These are phyloP conservation scores for Pseudocercospora macadamiae DNA, from an alignment of 2,329 filamentous ascomycete species.

Conservation along the genomic window DNA sequence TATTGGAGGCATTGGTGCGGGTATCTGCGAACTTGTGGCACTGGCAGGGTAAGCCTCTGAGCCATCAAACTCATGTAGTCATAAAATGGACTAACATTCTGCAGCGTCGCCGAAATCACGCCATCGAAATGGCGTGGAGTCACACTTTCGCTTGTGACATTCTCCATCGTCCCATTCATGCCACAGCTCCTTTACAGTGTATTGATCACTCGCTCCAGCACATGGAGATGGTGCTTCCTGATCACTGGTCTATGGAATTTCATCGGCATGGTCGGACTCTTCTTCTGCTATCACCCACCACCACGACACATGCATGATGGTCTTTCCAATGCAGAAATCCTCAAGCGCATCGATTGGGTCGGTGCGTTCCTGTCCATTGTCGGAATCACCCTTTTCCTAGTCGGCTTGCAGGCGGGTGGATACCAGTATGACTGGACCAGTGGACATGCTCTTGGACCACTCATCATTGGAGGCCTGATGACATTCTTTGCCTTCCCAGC, in stretches of 20 bases:
- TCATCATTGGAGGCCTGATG: slow-evolving; percentile 33
- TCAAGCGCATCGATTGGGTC: slow-evolving; percentile 53
- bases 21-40: slow-evolving; percentile 28
- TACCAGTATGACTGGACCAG: slow-evolving; percentile 31
- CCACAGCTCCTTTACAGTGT: slow-evolving; percentile 65
- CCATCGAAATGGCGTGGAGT: slow-evolving; percentile 28
- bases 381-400: slow-evolving; percentile 55
- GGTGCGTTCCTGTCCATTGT: slow-evolving; percentile 54
- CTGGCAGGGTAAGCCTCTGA: slow-evolving; percentile 25
- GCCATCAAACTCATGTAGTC: background rate
- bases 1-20: slow-evolving; percentile 28
- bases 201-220: slow-evolving; percentile 52
- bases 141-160: slow-evolving; percentile 49
- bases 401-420: slow-evolving; percentile 40
- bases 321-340: slow-evolving; percentile 44
- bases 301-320: slow-evolving; percentile 45
- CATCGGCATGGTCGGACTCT: slow-evolving; percentile 54
- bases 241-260: slow-evolving; percentile 58
- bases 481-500: slow-evolving; percentile 33
- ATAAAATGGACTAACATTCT: background rate
- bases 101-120: slow-evolving; percentile 30
- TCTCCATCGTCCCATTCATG: slow-evolving; percentile 65
- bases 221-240: slow-evolving; percentile 59
- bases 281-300: slow-evolving; percentile 58
- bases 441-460: slow-evolving; percentile 31